Percentiles rank a stretch among this genome's conserved stretches.
phyloP scores from a whole-genome alignment of 208 protist species.

The Leishmania turanica region DNA sequence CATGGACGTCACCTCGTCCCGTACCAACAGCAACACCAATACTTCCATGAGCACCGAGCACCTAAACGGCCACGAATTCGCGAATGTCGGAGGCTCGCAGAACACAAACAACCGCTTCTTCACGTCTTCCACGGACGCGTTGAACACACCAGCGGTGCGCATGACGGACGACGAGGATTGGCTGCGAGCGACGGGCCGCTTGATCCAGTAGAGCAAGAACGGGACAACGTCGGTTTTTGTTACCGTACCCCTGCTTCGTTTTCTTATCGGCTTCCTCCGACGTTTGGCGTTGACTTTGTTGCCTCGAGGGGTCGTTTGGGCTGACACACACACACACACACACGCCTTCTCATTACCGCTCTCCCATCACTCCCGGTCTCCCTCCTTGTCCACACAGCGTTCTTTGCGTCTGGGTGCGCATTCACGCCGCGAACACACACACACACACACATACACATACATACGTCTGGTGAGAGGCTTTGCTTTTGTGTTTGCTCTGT shows the following conservation, averaged over 20 bases:
- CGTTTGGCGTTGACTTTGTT: background rate
- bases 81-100: slow-evolving; percentile 1
- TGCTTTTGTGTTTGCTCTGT: background rate
- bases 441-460: background rate
- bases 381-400: background rate
- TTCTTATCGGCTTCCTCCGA: background rate
- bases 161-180: slow-evolving; percentile 28
- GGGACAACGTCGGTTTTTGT: background rate
- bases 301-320: background rate
- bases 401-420: background rate
- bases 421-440: background rate
- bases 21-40: slow-evolving; percentile 20
- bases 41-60: slow-evolving; percentile 25
- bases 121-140: slow-evolving; percentile 22
- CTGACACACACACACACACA: background rate
- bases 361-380: background rate
- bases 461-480: background rate
- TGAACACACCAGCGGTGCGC: slow-evolving; percentile 31
- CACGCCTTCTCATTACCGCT: background rate
- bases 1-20: slow-evolving; percentile 13
- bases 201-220: slow-evolving; percentile 15
- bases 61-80: slow-evolving; percentile 18
- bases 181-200: slow-evolving; percentile 11
- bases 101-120: slow-evolving; percentile 18
- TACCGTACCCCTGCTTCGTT: background rate